A percentile compares a stretch with the other conserved stretches of the same genome.
Evolutionary conservation across 2,329 filamentous ascomycete species (phyloP).

Genomic region (Cladobotryum protrusum): DNA sequence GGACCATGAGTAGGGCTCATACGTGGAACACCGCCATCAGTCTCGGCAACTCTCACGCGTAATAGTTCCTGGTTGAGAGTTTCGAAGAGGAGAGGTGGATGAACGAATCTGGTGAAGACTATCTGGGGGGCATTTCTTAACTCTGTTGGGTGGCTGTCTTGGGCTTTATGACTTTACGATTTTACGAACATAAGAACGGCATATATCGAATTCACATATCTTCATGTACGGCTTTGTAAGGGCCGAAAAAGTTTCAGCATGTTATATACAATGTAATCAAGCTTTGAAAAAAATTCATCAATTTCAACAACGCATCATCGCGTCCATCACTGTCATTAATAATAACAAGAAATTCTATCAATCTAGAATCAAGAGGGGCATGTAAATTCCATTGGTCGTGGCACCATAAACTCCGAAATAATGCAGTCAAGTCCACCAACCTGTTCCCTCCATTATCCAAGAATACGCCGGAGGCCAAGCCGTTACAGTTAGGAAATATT

Average conservation of each 20-base stretch:
- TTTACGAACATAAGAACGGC: slow-evolving; percentile 3
- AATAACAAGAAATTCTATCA: slow-evolving; percentile 3
- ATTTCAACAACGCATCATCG: not conserved
- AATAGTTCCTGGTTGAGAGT: not conserved
- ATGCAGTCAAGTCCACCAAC: too few relatives aligned
- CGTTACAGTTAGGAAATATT: not conserved
- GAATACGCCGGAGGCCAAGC: too few relatives aligned
- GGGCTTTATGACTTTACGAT: slow-evolving; percentile 6
- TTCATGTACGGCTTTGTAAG: not conserved
- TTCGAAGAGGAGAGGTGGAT: not conserved
- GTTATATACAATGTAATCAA: too few relatives aligned
- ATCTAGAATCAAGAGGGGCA: not conserved
- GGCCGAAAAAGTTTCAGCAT: too few relatives aligned
- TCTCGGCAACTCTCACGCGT: slow-evolving; percentile 9
- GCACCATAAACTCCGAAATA: slow-evolving; percentile 2
- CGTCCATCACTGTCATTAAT: not conserved
- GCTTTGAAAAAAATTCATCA: not conserved
- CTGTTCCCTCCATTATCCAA: too few relatives aligned
- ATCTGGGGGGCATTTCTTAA: not conserved
- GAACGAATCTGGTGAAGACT: not conserved
- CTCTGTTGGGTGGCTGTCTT: not conserved
- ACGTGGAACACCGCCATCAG: slow-evolving; percentile 43
- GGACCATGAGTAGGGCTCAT: slow-evolving; percentile 50
- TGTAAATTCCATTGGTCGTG: not conserved
- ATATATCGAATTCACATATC: not conserved